These are phyloP conservation scores for Monosporozyma aerobia DNA, from an alignment of 805 yeast genomes.

Conservation along the genomic window DNA sequence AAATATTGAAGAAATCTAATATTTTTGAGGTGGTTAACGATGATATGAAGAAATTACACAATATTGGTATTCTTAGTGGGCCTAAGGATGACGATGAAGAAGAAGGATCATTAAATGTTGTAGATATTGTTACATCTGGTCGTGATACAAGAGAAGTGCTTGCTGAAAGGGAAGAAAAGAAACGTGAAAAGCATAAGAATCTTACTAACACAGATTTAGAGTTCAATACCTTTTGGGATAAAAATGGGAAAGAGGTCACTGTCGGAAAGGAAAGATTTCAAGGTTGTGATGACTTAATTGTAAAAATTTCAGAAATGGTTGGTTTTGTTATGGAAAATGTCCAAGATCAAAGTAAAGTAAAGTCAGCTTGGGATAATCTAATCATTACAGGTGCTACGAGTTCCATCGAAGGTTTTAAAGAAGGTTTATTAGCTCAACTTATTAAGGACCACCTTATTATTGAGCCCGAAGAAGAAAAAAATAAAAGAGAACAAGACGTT, in stretches of 20 bases:
- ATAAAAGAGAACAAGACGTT: conserved; percentile 21
- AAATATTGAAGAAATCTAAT: conserved; percentile 59
- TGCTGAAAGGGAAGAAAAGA: conserved; percentile 49
- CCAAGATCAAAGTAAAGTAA: conserved; percentile 61
- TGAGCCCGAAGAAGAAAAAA: conserved; percentile 25
- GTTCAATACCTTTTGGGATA: conserved; percentile 60
- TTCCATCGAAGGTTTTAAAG: conserved; percentile 66
- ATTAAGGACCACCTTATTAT: conserved; percentile 44
- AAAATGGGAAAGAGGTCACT: conserved; percentile 42
- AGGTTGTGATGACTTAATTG: conserved; percentile 59
- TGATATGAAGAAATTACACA: conserved; percentile 51
- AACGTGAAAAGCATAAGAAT: conserved; percentile 26
- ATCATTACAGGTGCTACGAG: conserved; percentile 73
- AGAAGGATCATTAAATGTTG: conserved; percentile 78
- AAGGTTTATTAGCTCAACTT: conserved; percentile 53
- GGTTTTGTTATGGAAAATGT: conserved; percentile 46
- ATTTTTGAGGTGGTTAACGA: conserved; percentile 74
- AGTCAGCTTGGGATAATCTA: conserved; percentile 77
- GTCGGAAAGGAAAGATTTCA: conserved; percentile 89
- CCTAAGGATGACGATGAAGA: conserved; percentile 29
- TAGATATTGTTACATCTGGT: conserved; percentile 76
- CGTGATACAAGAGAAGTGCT: conserved; percentile 57
- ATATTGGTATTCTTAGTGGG: conserved; percentile 30
- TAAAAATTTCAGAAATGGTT: conserved; percentile 43
- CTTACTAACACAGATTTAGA: conserved; percentile 60